These are phyloP conservation scores for Urtica urens DNA, from an alignment of 306 rosid genomes.

Conservation along the genomic window DNA sequence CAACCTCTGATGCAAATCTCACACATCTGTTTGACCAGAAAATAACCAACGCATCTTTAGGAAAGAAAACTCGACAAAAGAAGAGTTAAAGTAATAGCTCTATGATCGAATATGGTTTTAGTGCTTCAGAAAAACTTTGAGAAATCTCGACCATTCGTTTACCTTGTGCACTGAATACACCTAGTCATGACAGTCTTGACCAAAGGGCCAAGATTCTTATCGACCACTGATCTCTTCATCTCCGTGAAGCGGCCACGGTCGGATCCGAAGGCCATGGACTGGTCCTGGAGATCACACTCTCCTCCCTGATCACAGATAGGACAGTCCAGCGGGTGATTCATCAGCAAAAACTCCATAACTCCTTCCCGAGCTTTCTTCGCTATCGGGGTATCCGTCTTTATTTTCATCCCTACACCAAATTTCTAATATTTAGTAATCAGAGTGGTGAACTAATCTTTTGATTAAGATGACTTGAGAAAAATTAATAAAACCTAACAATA, in stretches of 20 bases:
- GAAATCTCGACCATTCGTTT: too few species aligned
- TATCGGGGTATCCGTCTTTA: slow-evolving; percentile 89
- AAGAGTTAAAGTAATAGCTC: too few species aligned
- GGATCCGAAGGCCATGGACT: slow-evolving; percentile 98
- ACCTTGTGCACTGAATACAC: slow-evolving; percentile 98
- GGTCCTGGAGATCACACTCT: slow-evolving; percentile 99
- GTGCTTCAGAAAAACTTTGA: too few species aligned
- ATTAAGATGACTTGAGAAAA: too few species aligned
- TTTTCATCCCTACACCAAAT: slow-evolving; percentile 99
- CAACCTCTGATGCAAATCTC: slow-evolving; percentile 96
- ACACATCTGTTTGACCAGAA: slow-evolving; percentile 61
- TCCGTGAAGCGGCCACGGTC: slow-evolving; percentile 98
- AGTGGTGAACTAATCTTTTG: too few species aligned
- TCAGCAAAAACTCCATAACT: slow-evolving; percentile 96
- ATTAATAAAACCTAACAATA: too few species aligned
- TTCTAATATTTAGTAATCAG: too few species aligned
- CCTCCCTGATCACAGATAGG: slow-evolving; percentile 99
- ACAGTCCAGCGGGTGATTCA: slow-evolving; percentile 98
- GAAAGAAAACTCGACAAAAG: too few species aligned
- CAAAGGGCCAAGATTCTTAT: slow-evolving; percentile 95
- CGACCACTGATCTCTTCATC: slow-evolving; percentile 92
- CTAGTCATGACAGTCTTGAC: slow-evolving; percentile 99
- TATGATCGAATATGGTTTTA: too few species aligned
- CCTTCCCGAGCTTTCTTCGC: slow-evolving; percentile 99
- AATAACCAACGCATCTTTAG: too few species aligned